Evolutionary conservation across 2,329 filamentous ascomycete genomes (phyloP).

Genomic region (Penicillium sp.): DNA sequence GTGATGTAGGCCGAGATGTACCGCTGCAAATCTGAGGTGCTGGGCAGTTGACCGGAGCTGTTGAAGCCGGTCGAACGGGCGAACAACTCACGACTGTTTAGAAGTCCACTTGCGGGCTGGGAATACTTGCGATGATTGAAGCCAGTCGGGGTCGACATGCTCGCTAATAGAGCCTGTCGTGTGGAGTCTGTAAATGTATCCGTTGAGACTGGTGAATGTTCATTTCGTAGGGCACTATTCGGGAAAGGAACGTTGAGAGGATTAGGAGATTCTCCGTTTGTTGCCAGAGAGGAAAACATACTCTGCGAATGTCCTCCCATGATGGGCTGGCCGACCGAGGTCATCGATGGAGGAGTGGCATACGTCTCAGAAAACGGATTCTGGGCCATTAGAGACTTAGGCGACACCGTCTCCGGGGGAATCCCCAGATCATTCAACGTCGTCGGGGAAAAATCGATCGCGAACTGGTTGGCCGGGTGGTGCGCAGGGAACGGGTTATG

Average conservation of each 20-base stretch:
- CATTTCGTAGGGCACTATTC: conserved; percentile 56
- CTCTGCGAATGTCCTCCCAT: conserved; percentile 55
- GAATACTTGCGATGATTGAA: conserved; percentile 53
- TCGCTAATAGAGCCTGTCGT: conserved; percentile 54
- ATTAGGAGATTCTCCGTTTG: conserved; percentile 40
- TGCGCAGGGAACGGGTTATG: conserved; percentile 61
- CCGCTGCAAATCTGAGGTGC: conserved; percentile 74
- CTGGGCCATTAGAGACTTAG: conserved; percentile 64
- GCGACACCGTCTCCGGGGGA: conserved; percentile 63
- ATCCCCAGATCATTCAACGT: conserved; percentile 69
- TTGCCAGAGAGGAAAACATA: conserved; percentile 41
- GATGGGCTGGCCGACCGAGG: conserved; percentile 62
- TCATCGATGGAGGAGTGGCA: conserved; percentile 67
- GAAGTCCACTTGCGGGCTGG: conserved; percentile 48
- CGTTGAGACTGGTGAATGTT: conserved; percentile 52
- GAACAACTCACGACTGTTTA: conserved; percentile 31
- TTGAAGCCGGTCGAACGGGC: conserved; percentile 29
- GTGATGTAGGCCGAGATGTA: conserved; percentile 83
- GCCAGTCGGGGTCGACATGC: conserved; percentile 50
- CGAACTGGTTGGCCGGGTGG: conserved; percentile 58
- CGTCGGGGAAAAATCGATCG: conserved; percentile 63
- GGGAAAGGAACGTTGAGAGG: conserved; percentile 41
- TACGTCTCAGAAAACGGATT: conserved; percentile 62
- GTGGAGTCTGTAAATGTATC: conserved; percentile 60
- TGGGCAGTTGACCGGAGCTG: conserved; percentile 56